Evolutionary conservation across 176 grass and related monocot species (phyloP).

Genomic region (Canna indica): DNA sequence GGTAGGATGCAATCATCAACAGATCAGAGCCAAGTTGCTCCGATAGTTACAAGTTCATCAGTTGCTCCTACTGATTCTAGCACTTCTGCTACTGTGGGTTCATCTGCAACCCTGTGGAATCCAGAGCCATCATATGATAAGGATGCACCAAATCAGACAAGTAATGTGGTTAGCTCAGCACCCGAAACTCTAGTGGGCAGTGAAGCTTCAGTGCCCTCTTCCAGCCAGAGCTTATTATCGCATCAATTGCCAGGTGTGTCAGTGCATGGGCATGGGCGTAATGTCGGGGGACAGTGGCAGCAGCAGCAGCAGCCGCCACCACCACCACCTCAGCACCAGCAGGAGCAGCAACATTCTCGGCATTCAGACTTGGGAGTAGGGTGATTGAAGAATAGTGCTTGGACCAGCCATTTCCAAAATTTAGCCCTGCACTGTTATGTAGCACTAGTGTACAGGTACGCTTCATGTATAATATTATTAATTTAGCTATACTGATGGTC

Average conservation of each 20-base stretch:
- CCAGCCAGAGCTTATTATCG: constrained; percentile 41
- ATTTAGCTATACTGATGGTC: neutral
- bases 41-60: constrained; percentile 41
- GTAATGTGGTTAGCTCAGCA: constrained; percentile 34
- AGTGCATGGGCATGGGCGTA: constrained; percentile 62
- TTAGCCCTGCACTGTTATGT: neutral
- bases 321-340: constrained; percentile 11
- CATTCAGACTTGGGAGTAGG: constrained; percentile 65
- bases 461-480: neutral
- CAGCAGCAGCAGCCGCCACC: constrained; percentile 21
- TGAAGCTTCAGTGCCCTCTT: constrained; percentile 45
- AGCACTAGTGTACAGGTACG: constrained; percentile 14
- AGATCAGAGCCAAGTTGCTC: constrained; percentile 51
- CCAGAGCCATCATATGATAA: constrained; percentile 34
- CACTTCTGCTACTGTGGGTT: constrained; percentile 36
- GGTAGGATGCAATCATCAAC: constrained; percentile 33
- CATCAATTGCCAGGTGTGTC: constrained; percentile 47
- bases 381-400: constrained; percentile 27
- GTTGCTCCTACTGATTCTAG: constrained; percentile 48
- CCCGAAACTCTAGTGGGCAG: constrained; percentile 57
- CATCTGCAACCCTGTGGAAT: constrained; percentile 40
- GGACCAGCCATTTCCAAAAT: neutral
- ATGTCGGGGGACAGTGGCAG: constrained; percentile 49
- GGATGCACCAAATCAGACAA: constrained; percentile 29
- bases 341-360: constrained; percentile 21